Percentiles rank a stretch among this genome's conserved stretches.
Evolutionary conservation across 306 rosid genomes (phyloP).

Genomic region (Arachis hypogaea): DNA sequence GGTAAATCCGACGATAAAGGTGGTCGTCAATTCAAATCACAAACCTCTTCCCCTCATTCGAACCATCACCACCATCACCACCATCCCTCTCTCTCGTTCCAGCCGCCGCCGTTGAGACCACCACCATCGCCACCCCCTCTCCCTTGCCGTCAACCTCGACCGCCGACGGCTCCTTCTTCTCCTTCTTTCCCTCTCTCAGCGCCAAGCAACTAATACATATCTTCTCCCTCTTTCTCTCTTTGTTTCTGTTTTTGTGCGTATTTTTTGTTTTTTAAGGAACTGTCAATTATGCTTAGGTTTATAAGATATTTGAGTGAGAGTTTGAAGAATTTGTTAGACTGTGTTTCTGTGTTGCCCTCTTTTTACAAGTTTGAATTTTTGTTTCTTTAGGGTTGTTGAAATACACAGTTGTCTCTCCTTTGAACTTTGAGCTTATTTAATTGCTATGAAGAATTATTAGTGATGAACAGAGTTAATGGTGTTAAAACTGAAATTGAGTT

Average conservation of each 20-base stretch:
- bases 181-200: no score
- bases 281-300: not conserved
- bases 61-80: no score
- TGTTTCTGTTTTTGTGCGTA: not conserved
- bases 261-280: no score
- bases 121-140: no score
- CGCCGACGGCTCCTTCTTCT: no score
- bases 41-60: no score
- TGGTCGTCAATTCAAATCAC: no score
- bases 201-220: slow-evolving; percentile 68
- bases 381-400: no score
- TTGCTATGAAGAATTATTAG: slow-evolving; percentile 5
- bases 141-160: no score
- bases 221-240: slow-evolving; percentile 30
- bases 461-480: not conserved
- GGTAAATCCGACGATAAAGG: no score
- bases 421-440: not conserved
- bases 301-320: slow-evolving; percentile 36
- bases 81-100: no score
- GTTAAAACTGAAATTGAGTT: slow-evolving; percentile 6
- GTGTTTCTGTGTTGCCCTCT: slow-evolving; percentile 10
- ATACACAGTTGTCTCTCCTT: not conserved
- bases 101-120: no score
- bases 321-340: slow-evolving; percentile 4
- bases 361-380: slow-evolving; percentile 10